These are phyloP conservation scores for Halophytophthora polymorphica DNA, from an alignment of 352 stramenopile genomes.

Conservation along the genomic window DNA sequence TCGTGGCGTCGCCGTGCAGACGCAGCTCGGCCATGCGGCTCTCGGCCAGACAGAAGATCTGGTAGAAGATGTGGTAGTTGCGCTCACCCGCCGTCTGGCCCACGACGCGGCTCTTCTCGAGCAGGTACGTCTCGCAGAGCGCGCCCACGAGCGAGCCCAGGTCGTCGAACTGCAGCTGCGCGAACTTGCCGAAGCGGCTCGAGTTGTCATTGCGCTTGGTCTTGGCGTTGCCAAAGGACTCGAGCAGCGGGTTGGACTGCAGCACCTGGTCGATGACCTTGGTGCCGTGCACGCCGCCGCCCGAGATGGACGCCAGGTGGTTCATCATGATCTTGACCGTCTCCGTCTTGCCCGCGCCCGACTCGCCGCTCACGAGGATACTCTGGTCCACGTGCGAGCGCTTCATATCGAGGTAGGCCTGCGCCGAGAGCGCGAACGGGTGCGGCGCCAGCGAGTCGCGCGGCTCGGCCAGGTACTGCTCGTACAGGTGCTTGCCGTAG, in stretches of 20 bases:
- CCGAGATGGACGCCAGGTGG: constrained; percentile 74
- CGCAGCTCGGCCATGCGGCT: constrained; percentile 50
- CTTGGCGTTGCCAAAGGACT: constrained; percentile 81
- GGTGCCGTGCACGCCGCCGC: constrained; percentile 57
- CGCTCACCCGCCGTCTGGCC: constrained; percentile 88
- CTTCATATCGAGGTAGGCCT: constrained; percentile 74
- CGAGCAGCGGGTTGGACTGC: constrained; percentile 70
- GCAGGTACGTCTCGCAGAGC: constrained; percentile 91
- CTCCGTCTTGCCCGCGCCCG: constrained; percentile 91
- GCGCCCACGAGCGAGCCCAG: constrained; percentile 61
- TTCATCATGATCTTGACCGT: constrained; percentile 94
- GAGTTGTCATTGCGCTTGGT: constrained; percentile 86
- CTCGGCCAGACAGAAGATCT: constrained; percentile 77
- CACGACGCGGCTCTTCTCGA: constrained; percentile 96
- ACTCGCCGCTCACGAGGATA: constrained; percentile 85
- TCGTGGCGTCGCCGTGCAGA: constrained; percentile 49
- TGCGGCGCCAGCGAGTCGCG: constrained; percentile 58
- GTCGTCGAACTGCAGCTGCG: constrained; percentile 72
- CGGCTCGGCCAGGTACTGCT: constrained; percentile 53
- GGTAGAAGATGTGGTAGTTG: constrained; percentile 99
- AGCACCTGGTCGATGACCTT: constrained; percentile 80
- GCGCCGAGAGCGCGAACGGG: constrained; percentile 68
- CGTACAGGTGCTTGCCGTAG: constrained; percentile 63
- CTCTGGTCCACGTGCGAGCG: constrained; percentile 77
- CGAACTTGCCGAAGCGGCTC: constrained; percentile 79